Conservation (phyloP, 2,329 filamentous ascomycete species). For the Lecanicillium sp. region DNA sequence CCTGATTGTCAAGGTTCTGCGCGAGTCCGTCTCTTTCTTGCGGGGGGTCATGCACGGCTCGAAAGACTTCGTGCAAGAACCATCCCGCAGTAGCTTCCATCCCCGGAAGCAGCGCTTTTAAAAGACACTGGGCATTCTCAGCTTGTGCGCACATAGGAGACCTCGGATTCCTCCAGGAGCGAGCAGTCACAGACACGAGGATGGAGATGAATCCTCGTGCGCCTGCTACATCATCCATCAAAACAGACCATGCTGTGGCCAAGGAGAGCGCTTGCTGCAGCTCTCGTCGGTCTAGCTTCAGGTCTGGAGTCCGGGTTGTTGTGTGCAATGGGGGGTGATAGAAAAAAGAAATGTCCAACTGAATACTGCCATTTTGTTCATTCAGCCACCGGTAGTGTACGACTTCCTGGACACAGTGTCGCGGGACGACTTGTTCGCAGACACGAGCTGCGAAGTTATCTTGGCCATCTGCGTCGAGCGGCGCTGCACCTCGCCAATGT, state of each 20-base stretch:
- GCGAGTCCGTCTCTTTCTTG: background rate
- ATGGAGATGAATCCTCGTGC: background rate
- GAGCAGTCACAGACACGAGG: background rate
- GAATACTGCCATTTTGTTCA: background rate
- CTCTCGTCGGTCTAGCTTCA: constrained; percentile 7
- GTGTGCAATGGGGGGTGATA: background rate
- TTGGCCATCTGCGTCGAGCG: constrained; percentile 47
- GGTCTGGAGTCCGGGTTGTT: constrained; percentile 8
- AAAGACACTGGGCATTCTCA: constrained; percentile 13
- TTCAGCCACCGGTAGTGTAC: constrained; percentile 10
- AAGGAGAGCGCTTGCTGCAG: background rate
- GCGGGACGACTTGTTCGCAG: background rate
- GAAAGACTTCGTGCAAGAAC: background rate
- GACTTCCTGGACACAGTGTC: constrained; percentile 2
- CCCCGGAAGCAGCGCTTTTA: constrained; percentile 9
- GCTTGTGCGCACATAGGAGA: constrained; percentile 13
- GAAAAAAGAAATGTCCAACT: background rate
- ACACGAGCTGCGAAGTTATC: constrained; percentile 28
- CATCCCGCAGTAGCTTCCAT: constrained; percentile 2
- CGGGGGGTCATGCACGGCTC: too few species aligned
- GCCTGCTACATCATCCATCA: constrained; percentile 9
- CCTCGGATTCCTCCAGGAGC: constrained; percentile 13
- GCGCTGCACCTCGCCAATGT: constrained; percentile 45
- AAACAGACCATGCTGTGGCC: constrained; percentile 4
- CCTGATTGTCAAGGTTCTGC: background rate